phyloP scores from a whole-genome alignment of 192 early-diverging fungal species.

The Linnemannia hyalina region DNA sequence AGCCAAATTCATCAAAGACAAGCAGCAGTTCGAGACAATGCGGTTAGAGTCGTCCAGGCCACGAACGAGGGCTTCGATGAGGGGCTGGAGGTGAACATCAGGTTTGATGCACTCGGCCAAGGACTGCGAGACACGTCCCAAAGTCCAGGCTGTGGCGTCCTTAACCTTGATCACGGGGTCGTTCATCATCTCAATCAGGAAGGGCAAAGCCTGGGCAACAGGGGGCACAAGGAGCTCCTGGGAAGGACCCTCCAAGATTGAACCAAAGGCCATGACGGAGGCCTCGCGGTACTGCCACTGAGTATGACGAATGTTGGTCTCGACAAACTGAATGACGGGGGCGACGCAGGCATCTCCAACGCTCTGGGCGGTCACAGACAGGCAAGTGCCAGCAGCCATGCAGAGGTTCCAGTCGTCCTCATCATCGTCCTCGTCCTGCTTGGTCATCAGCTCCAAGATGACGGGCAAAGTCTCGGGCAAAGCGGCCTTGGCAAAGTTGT shows the following conservation, averaged over 20 bases:
- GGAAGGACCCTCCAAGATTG: constrained; percentile 95
- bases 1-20: constrained; percentile 93
- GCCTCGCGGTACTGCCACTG: constrained; percentile 98
- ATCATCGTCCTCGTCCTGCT: constrained; percentile 98
- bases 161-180: constrained; percentile 92
- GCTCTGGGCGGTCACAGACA: constrained; percentile 88
- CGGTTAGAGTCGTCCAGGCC: constrained; percentile 91
- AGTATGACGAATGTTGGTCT: constrained; percentile 82
- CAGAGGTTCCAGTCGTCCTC: constrained; percentile 99
- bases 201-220: constrained; percentile 88
- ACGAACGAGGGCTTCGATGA: constrained; percentile 81
- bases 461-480: constrained; percentile 87
- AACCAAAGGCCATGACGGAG: constrained; percentile 98
- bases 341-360: constrained; percentile 86
- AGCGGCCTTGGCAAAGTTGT: constrained; percentile 84
- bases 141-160: constrained; percentile 98
- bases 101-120: constrained; percentile 81
- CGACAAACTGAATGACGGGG: constrained; percentile 91
- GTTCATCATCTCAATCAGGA: constrained; percentile 89
- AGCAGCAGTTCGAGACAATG: constrained; percentile 96
- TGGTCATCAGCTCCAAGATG: constrained; percentile 90
- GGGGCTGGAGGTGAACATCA: constrained; percentile 75
- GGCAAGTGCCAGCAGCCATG: constrained; percentile 98
- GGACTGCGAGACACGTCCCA: constrained; percentile 93
- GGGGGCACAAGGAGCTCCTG: constrained; percentile 72